These are phyloP conservation scores for Poa pratensis DNA, from an alignment of 176 grass and related monocot genomes.

Conservation along the genomic window DNA sequence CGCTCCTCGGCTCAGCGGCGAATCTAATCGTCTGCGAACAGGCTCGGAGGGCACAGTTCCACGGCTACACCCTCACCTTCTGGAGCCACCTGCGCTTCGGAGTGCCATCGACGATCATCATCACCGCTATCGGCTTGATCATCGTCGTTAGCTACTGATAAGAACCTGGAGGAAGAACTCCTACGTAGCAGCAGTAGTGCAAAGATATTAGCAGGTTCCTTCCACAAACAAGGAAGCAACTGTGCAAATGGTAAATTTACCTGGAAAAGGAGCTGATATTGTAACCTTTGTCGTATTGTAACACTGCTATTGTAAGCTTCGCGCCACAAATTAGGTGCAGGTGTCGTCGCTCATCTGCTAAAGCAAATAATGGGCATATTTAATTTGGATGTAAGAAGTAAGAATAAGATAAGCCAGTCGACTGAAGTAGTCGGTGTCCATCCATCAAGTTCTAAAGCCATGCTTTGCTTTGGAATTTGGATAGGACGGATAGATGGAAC, in stretches of 20 bases:
- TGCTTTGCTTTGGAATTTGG: not conserved
- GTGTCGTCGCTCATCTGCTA: conserved; percentile 26
- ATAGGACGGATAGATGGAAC: not conserved
- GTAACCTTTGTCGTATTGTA: conserved; percentile 40
- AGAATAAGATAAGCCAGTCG: not conserved
- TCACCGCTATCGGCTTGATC: conserved; percentile 75
- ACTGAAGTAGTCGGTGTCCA: conserved; percentile 11
- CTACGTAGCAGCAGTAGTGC: not conserved
- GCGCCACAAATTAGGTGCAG: not conserved
- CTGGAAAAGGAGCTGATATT: conserved; percentile 12
- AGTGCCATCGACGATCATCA: conserved; percentile 73
- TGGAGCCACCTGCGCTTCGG: conserved; percentile 93
- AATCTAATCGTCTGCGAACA: conserved; percentile 98
- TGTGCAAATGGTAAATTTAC: not conserved
- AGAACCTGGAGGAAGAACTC: not conserved
- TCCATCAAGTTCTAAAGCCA: conserved; percentile 17
- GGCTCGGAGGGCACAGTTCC: conserved; percentile 69
- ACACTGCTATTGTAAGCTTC: conserved; percentile 24
- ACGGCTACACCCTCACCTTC: conserved; percentile 90
- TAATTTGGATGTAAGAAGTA: not conserved
- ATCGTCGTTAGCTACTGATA: conserved; percentile 63
- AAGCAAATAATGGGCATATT: conserved; percentile 44
- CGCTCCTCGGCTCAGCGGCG: conserved; percentile 87
- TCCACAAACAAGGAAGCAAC: conserved; percentile 30
- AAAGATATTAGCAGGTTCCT: conserved; percentile 6